phyloP scores from a whole-genome alignment of 2,329 filamentous ascomycete species.

The Fusarium dimerum region DNA sequence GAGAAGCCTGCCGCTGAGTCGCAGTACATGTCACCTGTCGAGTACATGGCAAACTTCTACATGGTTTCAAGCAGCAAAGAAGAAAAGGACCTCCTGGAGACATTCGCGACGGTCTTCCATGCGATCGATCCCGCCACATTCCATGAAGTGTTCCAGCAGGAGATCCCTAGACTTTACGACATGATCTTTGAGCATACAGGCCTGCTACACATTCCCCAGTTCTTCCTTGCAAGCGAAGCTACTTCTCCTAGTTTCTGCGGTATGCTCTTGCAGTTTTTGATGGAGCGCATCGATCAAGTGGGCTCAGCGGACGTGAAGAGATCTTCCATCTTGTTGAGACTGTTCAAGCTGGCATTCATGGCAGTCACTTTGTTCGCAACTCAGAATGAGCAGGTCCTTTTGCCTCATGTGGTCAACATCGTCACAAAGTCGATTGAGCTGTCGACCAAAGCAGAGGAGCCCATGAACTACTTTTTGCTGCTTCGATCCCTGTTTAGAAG shows the following conservation, averaged over 20 bases:
- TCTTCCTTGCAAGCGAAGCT: slow-evolving; percentile 97
- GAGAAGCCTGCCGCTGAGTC: slow-evolving; percentile 75
- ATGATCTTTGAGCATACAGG: slow-evolving; percentile 98
- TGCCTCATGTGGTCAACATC: slow-evolving; percentile 96
- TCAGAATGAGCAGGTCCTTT: slow-evolving; percentile 92
- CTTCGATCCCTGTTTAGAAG: slow-evolving; percentile 91
- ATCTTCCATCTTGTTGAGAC: slow-evolving; percentile 84
- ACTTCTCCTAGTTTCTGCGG: slow-evolving; percentile 97
- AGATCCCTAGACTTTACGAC: slow-evolving; percentile 94
- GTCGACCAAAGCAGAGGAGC: slow-evolving; percentile 92
- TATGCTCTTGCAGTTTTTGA: slow-evolving; percentile 95
- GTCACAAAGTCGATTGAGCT: slow-evolving; percentile 96
- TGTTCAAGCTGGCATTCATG: slow-evolving; percentile 99
- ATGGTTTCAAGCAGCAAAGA: slow-evolving; percentile 93
- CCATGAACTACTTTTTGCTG: slow-evolving; percentile 97
- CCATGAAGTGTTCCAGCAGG: slow-evolving; percentile 96
- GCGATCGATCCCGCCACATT: slow-evolving; percentile 98
- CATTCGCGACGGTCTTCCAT: slow-evolving; percentile 97
- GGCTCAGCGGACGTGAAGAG: slow-evolving; percentile 90
- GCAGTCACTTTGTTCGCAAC: slow-evolving; percentile 93
- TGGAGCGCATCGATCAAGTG: slow-evolving; percentile 94
- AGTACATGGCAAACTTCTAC: slow-evolving; percentile 92
- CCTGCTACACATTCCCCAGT: slow-evolving; percentile 92
- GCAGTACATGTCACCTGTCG: slow-evolving; percentile 77
- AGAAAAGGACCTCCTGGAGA: slow-evolving; percentile 95